These are phyloP conservation scores for Carpinus viminea DNA, from an alignment of 306 rosid species.

Conservation along the genomic window DNA sequence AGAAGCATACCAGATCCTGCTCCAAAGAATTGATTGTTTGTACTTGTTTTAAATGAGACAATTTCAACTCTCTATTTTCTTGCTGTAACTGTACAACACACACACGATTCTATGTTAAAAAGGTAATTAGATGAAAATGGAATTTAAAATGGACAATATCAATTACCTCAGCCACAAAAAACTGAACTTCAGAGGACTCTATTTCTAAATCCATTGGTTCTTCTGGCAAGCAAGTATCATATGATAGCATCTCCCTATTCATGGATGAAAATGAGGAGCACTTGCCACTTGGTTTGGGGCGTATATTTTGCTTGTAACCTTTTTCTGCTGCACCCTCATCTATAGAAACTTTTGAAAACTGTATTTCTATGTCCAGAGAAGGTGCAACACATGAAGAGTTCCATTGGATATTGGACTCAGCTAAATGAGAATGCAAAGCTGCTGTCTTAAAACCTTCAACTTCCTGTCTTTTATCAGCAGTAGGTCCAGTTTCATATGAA, in stretches of 20 bases:
- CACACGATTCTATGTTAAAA: constrained; percentile 5
- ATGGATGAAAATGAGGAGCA: constrained; percentile 12
- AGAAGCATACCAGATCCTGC: constrained; percentile 47
- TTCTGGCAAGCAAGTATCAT: constrained; percentile 18
- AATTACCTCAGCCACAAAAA: constrained; percentile 35
- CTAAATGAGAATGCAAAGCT: constrained; percentile 25
- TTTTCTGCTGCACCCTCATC: constrained; percentile 3
- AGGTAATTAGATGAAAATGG: neutral
- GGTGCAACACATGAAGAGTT: neutral
- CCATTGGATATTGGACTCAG: neutral
- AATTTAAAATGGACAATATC: neutral
- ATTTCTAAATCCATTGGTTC: constrained; percentile 15
- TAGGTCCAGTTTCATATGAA: neutral
- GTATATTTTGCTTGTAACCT: neutral
- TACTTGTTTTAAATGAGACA: constrained; percentile 31
- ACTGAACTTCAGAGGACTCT: constrained; percentile 15
- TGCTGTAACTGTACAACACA: constrained; percentile 27
- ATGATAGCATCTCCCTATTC: neutral
- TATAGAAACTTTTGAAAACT: neutral
- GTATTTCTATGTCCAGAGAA: neutral
- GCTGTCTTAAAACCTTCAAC: constrained; percentile 5
- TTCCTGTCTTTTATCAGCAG: neutral
- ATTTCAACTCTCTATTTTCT: constrained; percentile 42
- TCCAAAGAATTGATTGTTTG: constrained; percentile 39
- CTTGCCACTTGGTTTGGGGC: neutral